Percentiles rank a stretch among this genome's conserved stretches.
These are phyloP conservation scores for Podaxis mareebaensis DNA, from an alignment of 768 basidiomycete genomes.

Conservation along the genomic window DNA sequence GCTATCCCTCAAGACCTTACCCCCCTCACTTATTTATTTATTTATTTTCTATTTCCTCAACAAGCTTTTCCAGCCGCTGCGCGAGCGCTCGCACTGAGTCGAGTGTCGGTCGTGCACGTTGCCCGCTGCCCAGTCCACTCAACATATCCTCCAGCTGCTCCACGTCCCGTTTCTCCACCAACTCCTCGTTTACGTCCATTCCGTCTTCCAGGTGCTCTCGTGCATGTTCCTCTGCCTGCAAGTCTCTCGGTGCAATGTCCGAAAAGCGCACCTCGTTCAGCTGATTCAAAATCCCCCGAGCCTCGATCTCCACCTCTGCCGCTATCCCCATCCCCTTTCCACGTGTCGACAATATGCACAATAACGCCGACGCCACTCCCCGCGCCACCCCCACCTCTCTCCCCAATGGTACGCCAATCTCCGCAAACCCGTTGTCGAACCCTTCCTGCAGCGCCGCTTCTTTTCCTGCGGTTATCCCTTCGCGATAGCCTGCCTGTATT, in stretches of 20 bases:
- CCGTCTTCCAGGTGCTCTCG: slow-evolving; percentile 52
- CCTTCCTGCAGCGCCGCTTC: slow-evolving; percentile 84
- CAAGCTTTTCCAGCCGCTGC: background rate
- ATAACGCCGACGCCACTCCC: slow-evolving; percentile 65
- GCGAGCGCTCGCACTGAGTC: background rate
- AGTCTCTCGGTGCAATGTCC: slow-evolving; percentile 74
- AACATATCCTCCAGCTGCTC: slow-evolving; percentile 48
- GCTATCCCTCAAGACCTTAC: background rate
- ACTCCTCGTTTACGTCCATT: slow-evolving; percentile 40
- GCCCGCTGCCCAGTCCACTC: slow-evolving; percentile 23
- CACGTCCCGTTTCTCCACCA: slow-evolving; percentile 48
- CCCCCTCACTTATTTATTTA: slow-evolving; percentile 5
- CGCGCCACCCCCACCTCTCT: slow-evolving; percentile 77
- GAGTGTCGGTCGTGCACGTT: slow-evolving; percentile 33
- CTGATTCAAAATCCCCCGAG: slow-evolving; percentile 52
- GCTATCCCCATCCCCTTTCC: slow-evolving; percentile 14
- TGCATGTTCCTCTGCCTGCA: slow-evolving; percentile 79
- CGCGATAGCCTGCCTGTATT: slow-evolving; percentile 86
- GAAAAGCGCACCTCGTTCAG: slow-evolving; percentile 64
- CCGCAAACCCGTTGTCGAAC: slow-evolving; percentile 84
- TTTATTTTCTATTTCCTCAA: background rate
- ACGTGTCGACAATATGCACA: slow-evolving; percentile 50
- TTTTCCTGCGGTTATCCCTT: slow-evolving; percentile 93
- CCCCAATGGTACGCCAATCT: slow-evolving; percentile 71
- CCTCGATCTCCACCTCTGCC: slow-evolving; percentile 31